phyloP scores from a whole-genome alignment of 495 filamentous ascomycete genomes.

The Podospora comata region DNA sequence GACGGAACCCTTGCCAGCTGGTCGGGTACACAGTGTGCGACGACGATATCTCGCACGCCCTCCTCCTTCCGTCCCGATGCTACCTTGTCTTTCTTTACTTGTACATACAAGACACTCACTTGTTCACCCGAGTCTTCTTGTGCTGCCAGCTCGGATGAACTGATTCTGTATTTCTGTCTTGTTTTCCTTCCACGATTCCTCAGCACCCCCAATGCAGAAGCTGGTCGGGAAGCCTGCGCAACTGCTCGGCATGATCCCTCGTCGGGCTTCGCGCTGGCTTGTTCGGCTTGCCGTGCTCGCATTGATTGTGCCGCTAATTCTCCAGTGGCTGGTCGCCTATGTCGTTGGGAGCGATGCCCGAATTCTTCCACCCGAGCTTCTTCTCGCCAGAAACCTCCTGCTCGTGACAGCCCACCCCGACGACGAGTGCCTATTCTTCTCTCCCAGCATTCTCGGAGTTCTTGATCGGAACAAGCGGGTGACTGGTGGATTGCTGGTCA shows the following conservation, averaged over 20 bases:
- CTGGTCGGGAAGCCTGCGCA: conserved; percentile 16
- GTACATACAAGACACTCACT: not conserved
- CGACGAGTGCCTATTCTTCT: conserved; percentile 45
- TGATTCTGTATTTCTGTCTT: not conserved
- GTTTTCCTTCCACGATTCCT: not conserved
- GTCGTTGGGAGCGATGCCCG: conserved; percentile 38
- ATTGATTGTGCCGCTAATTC: conserved; percentile 32
- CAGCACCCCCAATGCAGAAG: not conserved
- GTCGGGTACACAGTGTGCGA: not conserved
- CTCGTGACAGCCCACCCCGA: conserved; percentile 45
- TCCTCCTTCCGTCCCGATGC: not conserved
- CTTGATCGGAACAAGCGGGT: conserved; percentile 33
- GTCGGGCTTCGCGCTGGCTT: conserved; percentile 32
- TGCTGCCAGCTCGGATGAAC: not conserved
- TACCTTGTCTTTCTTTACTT: too few species aligned
- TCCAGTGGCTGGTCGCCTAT: conserved; percentile 42
- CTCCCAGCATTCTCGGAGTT: conserved; percentile 41
- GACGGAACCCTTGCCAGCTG: not conserved
- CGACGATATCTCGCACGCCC: not conserved
- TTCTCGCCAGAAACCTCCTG: conserved; percentile 36
- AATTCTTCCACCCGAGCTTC: conserved; percentile 38
- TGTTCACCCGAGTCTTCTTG: not conserved
- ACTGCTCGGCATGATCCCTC: conserved; percentile 23
- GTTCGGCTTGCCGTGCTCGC: conserved; percentile 25
- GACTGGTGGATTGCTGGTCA: conserved; percentile 36